Conservation (phyloP, 768 basidiomycete genomes). For the Auricularia cornea region DNA sequence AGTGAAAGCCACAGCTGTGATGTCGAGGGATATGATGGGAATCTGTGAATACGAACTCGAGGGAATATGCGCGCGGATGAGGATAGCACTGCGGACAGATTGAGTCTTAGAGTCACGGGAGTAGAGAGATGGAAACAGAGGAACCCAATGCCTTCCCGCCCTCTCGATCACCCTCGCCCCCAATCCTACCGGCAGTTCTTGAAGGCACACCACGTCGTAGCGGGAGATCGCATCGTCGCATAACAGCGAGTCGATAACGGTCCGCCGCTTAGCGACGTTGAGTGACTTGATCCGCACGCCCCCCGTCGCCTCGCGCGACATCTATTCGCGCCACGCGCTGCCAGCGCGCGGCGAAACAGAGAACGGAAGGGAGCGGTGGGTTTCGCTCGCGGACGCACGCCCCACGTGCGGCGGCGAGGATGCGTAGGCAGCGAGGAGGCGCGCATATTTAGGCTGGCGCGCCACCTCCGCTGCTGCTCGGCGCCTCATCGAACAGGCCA, state of each 20-base stretch:
- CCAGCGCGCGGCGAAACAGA: too few species aligned
- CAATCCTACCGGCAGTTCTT: background rate
- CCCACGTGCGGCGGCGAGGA: background rate
- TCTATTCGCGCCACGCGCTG: background rate
- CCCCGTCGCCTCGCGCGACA: background rate
- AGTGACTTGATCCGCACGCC: background rate
- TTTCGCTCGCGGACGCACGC: too few species aligned
- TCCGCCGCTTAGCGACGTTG: background rate
- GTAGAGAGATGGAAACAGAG: background rate
- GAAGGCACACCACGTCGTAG: background rate
- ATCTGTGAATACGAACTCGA: slow-evolving; percentile 34
- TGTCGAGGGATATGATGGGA: background rate
- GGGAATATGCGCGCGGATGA: background rate
- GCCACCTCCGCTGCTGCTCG: background rate
- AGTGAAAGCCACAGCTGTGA: background rate
- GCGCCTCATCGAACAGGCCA: too few species aligned
- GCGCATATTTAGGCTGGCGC: background rate
- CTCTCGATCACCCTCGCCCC: background rate
- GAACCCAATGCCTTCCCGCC: background rate
- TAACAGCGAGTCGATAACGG: background rate
- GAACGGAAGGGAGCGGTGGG: too few species aligned
- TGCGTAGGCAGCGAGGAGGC: background rate
- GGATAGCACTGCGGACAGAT: background rate
- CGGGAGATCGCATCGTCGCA: background rate
- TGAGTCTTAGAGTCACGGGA: background rate